phyloP scores from a whole-genome alignment of 768 basidiomycete genomes.

The Tephrocybe sp. region DNA sequence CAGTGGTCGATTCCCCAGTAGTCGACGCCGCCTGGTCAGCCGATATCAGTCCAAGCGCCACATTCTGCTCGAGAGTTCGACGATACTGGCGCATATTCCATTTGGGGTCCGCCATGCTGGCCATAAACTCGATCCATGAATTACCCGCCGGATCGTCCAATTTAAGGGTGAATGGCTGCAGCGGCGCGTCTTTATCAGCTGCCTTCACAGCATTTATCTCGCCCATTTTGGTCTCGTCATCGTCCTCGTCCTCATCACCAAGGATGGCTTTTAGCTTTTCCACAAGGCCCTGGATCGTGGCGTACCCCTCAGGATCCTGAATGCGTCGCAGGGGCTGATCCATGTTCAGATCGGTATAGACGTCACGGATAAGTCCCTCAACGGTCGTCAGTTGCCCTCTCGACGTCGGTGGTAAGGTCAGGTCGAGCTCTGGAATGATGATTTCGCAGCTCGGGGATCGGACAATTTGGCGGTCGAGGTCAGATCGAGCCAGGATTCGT shows the following conservation, averaged over 20 bases:
- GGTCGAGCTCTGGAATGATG: conserved; percentile 80
- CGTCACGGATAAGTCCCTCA: conserved; percentile 87
- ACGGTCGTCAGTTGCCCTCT: conserved; percentile 96
- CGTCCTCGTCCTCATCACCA: conserved; percentile 47
- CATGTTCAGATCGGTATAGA: conserved; percentile 72
- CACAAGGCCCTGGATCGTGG: conserved; percentile 77
- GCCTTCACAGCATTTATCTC: conserved; percentile 27
- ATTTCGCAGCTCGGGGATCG: conserved; percentile 84
- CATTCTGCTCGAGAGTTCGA: conserved; percentile 79
- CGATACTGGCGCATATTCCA: conserved; percentile 88
- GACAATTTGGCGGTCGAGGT: conserved; percentile 92
- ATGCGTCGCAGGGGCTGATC: conserved; percentile 85
- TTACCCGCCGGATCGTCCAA: conserved; percentile 95
- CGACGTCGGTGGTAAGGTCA: conserved; percentile 82
- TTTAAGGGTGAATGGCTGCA: conserved; percentile 76
- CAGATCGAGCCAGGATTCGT: conserved; percentile 67
- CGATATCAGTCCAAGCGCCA: conserved; percentile 70
- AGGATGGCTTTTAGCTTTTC: conserved; percentile 63
- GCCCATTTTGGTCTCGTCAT: conserved; percentile 38
- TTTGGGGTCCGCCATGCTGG: conserved; percentile 85
- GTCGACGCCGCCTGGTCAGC: conserved; percentile 36
- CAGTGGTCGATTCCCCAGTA: not conserved
- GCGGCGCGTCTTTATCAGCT: conserved; percentile 46
- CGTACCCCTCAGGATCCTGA: conserved; percentile 70
- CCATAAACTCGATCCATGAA: conserved; percentile 93